Percentiles rank a stretch among this genome's conserved stretches.
Evolutionary conservation across 306 rosid species (phyloP).

Genomic region (Inga laurina): DNA sequence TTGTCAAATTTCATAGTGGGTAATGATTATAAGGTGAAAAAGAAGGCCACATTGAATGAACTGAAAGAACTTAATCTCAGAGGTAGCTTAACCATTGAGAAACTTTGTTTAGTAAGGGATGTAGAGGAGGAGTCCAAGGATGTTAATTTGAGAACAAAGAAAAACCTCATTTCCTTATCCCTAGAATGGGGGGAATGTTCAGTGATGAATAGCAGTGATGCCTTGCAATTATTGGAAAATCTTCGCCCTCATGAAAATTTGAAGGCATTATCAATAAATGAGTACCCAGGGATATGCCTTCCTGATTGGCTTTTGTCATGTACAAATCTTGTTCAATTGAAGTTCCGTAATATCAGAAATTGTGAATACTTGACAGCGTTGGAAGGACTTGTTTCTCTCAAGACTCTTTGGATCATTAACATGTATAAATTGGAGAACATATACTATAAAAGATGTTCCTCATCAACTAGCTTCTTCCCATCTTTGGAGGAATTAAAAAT

Average conservation of each 20-base stretch:
- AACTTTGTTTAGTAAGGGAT: background rate
- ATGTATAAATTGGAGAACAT: background rate
- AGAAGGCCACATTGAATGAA: background rate
- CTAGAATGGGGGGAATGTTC: fast-evolving
- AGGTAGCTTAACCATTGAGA: background rate
- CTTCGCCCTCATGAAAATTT: background rate
- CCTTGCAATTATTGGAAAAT: background rate
- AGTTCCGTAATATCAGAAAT: fast-evolving
- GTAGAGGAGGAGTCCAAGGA: background rate
- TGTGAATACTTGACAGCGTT: background rate
- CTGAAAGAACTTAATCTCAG: background rate
- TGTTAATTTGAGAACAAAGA: background rate
- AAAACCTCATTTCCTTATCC: background rate
- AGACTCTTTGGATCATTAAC: background rate
- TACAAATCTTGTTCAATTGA: background rate
- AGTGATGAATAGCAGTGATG: background rate
- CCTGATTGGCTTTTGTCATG: background rate
- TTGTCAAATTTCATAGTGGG: background rate
- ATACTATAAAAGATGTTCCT: background rate
- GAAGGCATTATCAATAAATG: background rate
- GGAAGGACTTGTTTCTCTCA: background rate
- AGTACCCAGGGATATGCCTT: background rate
- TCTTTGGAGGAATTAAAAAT: background rate
- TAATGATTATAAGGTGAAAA: background rate
- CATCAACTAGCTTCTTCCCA: background rate